Conservation (phyloP, 768 basidiomycete genomes). For the Naganishia vaughanmartiniae region DNA sequence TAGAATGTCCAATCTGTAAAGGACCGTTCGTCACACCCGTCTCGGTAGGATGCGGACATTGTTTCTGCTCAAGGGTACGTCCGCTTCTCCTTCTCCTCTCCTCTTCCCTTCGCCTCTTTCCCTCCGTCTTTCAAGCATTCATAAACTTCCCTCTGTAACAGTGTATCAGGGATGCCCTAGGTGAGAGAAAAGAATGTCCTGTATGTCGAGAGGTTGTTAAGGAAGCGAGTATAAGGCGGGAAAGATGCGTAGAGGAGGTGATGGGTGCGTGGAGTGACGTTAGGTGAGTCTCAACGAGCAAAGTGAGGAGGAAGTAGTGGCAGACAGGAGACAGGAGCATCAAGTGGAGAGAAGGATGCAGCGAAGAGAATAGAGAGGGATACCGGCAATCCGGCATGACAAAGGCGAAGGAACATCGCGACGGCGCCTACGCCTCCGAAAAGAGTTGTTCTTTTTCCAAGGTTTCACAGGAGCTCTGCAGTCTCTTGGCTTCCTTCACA, state of each 20-base stretch:
- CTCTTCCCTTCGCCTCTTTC: not conserved
- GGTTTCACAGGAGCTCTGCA: too few species aligned
- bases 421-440: too few species aligned
- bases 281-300: constrained; percentile 56
- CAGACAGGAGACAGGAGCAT: too few species aligned
- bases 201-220: constrained; percentile 62
- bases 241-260: constrained; percentile 67
- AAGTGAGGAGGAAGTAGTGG: too few species aligned
- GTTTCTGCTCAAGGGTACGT: constrained; percentile 61
- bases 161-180: constrained; percentile 68
- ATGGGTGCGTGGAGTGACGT: constrained; percentile 69
- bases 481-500: too few species aligned
- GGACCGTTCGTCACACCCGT: constrained; percentile 73
- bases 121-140: too few species aligned
- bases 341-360: too few species aligned
- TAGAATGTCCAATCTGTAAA: constrained; percentile 67
- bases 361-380: too few species aligned
- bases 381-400: too few species aligned
- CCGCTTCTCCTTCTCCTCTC: not conserved
- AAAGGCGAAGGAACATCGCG: too few species aligned
- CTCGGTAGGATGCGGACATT: constrained; percentile 71
- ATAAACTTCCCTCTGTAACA: too few species aligned
- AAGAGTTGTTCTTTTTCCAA: too few species aligned
- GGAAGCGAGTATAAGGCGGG: constrained; percentile 67
- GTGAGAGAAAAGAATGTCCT: constrained; percentile 68